Percentiles rank a stretch among this genome's conserved stretches.
phyloP scores from a whole-genome alignment of 495 filamentous ascomycete species.

The Lophiotrema nucula region DNA sequence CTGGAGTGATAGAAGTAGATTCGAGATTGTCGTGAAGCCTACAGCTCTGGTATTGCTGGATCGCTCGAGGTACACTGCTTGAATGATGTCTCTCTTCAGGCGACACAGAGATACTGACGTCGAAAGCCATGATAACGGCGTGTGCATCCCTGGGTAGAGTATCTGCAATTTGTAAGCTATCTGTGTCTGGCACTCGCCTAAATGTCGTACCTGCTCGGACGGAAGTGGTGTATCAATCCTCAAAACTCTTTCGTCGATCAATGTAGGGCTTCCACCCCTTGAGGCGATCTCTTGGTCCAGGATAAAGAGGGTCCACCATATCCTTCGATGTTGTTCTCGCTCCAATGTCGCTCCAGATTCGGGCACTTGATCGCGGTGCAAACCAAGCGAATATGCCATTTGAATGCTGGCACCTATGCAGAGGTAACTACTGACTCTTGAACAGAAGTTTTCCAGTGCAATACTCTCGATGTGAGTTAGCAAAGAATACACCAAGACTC shows the following conservation, averaged over 20 bases:
- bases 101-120: conserved; percentile 33
- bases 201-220: conserved; percentile 22
- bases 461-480: conserved; percentile 27
- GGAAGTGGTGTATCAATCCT: conserved; percentile 23
- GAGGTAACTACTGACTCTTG: conserved; percentile 37
- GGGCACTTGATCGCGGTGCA: conserved; percentile 37
- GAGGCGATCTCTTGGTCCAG: conserved; percentile 32
- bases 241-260: conserved; percentile 24
- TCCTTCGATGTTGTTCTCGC: conserved; percentile 30
- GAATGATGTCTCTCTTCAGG: conserved; percentile 35
- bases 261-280: conserved; percentile 22
- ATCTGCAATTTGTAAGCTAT: conserved; percentile 13
- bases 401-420: conserved; percentile 38
- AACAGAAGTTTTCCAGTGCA: conserved; percentile 35
- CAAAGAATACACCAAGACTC: background rate
- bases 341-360: conserved; percentile 28
- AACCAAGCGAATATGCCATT: conserved; percentile 39
- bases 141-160: conserved; percentile 37
- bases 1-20: conserved; percentile 31
- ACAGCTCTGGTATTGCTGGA: conserved; percentile 16
- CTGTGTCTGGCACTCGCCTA: background rate
- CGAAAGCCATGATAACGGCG: conserved; percentile 33
- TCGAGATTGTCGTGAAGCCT: conserved; percentile 35
- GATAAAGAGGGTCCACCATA: conserved; percentile 29
- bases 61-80: conserved; percentile 33